Evolutionary conservation across 148 eudicot genomes (phyloP).

Genomic region (Salicornia ramosissima): DNA sequence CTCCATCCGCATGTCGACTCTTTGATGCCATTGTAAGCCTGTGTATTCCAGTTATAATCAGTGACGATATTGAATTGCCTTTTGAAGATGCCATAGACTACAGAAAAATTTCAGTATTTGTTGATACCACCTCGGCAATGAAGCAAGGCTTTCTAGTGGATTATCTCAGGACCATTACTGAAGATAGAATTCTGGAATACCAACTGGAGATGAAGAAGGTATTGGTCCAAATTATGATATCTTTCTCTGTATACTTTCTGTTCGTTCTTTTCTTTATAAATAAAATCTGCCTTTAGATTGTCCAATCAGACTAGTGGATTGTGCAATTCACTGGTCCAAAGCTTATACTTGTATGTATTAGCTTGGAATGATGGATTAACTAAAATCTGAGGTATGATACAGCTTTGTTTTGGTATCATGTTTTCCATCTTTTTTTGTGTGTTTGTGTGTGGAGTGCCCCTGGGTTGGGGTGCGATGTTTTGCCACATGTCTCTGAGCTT

Average conservation of each 20-base stretch:
- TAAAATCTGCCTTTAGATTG: neutral
- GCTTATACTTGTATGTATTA: neutral
- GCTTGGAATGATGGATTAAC: neutral
- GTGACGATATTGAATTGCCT: slow-evolving; percentile 88
- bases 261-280: neutral
- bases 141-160: slow-evolving; percentile 62
- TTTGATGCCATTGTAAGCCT: slow-evolving; percentile 98
- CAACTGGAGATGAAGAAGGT: slow-evolving; percentile 87
- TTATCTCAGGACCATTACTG: slow-evolving; percentile 49
- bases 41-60: slow-evolving; percentile 88
- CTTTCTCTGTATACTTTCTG: neutral
- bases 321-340: neutral
- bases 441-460: neutral
- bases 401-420: no score
- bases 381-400: neutral
- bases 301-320: neutral
- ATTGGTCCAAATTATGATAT: slow-evolving; percentile 9
- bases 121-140: slow-evolving; percentile 69
- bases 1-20: slow-evolving; percentile 97
- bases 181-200: slow-evolving; percentile 56
- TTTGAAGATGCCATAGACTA: slow-evolving; percentile 96
- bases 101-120: slow-evolving; percentile 75
- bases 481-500: no score
- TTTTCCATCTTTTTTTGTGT: no score
- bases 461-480: no score